Conservation (phyloP, 345 rosid species). For the Eutrema yunnanense region DNA sequence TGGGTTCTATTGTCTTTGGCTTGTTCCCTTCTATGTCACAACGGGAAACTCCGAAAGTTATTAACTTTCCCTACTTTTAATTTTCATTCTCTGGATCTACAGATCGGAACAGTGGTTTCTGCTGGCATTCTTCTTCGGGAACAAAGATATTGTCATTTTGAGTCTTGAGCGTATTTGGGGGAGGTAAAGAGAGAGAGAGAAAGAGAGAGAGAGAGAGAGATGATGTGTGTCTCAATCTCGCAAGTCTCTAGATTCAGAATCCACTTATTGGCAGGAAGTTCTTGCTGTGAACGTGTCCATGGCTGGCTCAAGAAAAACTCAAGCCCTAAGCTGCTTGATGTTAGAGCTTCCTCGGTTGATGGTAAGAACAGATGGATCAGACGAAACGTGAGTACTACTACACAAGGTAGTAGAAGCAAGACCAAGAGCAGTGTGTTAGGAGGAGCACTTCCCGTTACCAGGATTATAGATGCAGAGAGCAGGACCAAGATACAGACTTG, state of each 20-base stretch:
- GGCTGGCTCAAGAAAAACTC: conserved; percentile 29
- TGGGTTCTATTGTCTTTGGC: background rate
- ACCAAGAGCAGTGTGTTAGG: conserved; percentile 35
- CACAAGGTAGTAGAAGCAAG: conserved; percentile 30
- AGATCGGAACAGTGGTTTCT: conserved; percentile 12
- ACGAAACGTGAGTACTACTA: conserved; percentile 42
- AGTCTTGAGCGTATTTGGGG: background rate
- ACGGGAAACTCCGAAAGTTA: background rate
- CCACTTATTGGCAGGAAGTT: conserved; percentile 37
- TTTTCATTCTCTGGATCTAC: conserved; percentile 17
- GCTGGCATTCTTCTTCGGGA: conserved; percentile 18
- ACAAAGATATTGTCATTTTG: conserved; percentile 35
- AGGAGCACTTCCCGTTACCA: conserved; percentile 39
- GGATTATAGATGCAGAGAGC: conserved; percentile 33
- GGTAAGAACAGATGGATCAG: conserved; percentile 59
- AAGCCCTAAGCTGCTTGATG: conserved; percentile 31
- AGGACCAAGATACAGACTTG: conserved; percentile 30
- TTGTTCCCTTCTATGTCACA: background rate
- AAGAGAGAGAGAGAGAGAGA: conserved; percentile 14
- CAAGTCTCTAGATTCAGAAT: conserved; percentile 54
- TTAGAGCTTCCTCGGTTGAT: conserved; percentile 42
- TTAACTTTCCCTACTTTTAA: background rate
- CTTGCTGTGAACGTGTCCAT: conserved; percentile 41
- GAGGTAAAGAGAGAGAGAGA: background rate
- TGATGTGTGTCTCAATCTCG: conserved; percentile 58